Evolutionary conservation across 2,329 filamentous ascomycete species (phyloP).

Genomic region (Cucurbitaria berberidis): DNA sequence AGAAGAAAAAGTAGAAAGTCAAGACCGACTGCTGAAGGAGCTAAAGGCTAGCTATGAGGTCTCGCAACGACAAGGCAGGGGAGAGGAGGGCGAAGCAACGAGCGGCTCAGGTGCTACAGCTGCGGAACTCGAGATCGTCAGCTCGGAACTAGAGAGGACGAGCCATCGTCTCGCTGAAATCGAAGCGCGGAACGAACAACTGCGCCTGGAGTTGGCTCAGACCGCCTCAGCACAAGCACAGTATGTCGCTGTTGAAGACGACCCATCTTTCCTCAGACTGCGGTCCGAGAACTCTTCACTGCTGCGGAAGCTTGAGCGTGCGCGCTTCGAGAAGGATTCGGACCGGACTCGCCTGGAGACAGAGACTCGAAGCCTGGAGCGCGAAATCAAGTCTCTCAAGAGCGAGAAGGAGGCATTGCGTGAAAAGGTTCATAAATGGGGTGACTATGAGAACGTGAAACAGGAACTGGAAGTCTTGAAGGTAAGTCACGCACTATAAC

Average conservation of each 20-base stretch:
- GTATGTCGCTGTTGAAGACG: constrained; percentile 76
- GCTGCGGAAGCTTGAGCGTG: constrained; percentile 83
- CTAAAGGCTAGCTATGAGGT: constrained; percentile 98
- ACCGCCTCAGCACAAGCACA: constrained; percentile 73
- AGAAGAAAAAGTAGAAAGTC: constrained; percentile 92
- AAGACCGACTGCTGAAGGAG: constrained; percentile 89
- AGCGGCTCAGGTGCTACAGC: constrained; percentile 71
- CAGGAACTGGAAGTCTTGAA: constrained; percentile 95
- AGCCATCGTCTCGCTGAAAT: constrained; percentile 86
- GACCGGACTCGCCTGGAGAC: constrained; percentile 78
- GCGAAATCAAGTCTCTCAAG: constrained; percentile 75
- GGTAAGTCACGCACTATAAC: constrained; percentile 39
- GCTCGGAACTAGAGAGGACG: constrained; percentile 88
- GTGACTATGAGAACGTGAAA: constrained; percentile 95
- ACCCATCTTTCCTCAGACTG: constrained; percentile 85
- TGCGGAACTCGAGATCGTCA: constrained; percentile 92
- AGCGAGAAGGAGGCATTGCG: constrained; percentile 82
- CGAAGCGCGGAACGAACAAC: constrained; percentile 91
- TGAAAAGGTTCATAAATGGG: constrained; percentile 83
- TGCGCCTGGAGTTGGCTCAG: constrained; percentile 89
- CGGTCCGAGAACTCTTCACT: constrained; percentile 93
- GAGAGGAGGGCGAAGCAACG: constrained; percentile 67
- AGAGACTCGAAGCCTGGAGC: constrained; percentile 77
- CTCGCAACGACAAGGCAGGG: constrained; percentile 82
- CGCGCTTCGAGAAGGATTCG: constrained; percentile 81